These are phyloP conservation scores for Furcasterigmium furcatum DNA, from an alignment of 2,329 filamentous ascomycete species.

Conservation along the genomic window DNA sequence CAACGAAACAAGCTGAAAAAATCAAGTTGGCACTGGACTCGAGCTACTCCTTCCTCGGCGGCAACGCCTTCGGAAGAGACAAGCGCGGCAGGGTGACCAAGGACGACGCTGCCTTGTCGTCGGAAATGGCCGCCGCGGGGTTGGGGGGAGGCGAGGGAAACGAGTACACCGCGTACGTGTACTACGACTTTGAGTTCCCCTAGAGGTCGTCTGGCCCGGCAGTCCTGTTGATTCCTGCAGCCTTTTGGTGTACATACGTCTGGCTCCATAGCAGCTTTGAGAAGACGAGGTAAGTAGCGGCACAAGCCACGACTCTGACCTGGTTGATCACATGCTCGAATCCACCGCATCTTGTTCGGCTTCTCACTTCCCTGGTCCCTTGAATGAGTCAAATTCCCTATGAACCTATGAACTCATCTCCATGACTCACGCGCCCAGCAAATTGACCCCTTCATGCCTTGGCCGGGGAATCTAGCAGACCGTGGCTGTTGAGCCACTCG, in stretches of 20 bases:
- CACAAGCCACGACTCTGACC: no score
- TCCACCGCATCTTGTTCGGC: no score
- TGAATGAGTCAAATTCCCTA: no score
- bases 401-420: no score
- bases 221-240: no score
- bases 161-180: constrained; percentile 95
- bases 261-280: no score
- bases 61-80: constrained; percentile 90
- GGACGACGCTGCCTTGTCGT: constrained; percentile 76
- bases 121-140: constrained; percentile 79
- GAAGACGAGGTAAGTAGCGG: no score
- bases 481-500: constrained; percentile 70
- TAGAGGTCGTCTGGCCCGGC: constrained; percentile 12
- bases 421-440: no score
- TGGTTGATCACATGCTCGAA: no score
- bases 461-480: constrained; percentile 41
- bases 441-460: constrained; percentile 20
- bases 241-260: no score
- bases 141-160: constrained; percentile 64
- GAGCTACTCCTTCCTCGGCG: constrained; percentile 86
- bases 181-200: constrained; percentile 87
- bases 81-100: constrained; percentile 91
- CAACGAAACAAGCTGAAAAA: constrained; percentile 77
- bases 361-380: no score
- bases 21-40: constrained; percentile 75